These are phyloP conservation scores for Aspergillus heteromorphus DNA, from an alignment of 495 filamentous ascomycete genomes.

Conservation along the genomic window DNA sequence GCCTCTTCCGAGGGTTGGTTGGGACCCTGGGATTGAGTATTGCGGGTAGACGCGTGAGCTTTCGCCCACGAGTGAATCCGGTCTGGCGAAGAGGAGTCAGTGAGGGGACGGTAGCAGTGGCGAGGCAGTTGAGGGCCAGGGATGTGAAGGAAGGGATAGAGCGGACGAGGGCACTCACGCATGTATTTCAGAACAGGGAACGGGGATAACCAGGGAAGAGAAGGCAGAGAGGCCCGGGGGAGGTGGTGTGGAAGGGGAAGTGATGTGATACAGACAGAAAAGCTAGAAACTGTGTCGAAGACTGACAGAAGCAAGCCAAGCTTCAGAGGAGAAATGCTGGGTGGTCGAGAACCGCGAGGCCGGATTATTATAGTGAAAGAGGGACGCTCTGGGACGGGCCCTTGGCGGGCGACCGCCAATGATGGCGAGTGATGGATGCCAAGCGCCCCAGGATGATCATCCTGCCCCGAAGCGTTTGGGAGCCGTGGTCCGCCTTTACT, in stretches of 20 bases:
- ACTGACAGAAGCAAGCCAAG: constrained; percentile 13
- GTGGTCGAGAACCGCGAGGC: background rate
- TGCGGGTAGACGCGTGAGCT: constrained; percentile 39
- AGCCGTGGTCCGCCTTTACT: background rate
- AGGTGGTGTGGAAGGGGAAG: too few relatives aligned
- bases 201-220: constrained; percentile 3
- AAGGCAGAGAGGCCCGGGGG: constrained; percentile 1
- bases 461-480: background rate
- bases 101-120: constrained; percentile 1
- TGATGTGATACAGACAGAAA: background rate
- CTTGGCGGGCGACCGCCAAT: background rate
- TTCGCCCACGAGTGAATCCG: constrained; percentile 46
- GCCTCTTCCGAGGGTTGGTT: constrained; percentile 11
- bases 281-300: background rate
- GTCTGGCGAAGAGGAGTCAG: constrained; percentile 25
- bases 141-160: background rate
- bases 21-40: constrained; percentile 8
- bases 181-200: constrained; percentile 35
- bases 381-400: background rate
- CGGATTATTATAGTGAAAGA: background rate
- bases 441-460: constrained; percentile 3
- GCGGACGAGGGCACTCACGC: constrained; percentile 27
- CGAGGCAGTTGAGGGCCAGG: background rate
- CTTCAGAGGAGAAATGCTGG: constrained; percentile 1
- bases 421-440: constrained; percentile 9